Evolutionary conservation across 441 rosid genomes (phyloP), one percentile per base, ranked within the genome.

Genomic region (Populus hybrid): DNA sequence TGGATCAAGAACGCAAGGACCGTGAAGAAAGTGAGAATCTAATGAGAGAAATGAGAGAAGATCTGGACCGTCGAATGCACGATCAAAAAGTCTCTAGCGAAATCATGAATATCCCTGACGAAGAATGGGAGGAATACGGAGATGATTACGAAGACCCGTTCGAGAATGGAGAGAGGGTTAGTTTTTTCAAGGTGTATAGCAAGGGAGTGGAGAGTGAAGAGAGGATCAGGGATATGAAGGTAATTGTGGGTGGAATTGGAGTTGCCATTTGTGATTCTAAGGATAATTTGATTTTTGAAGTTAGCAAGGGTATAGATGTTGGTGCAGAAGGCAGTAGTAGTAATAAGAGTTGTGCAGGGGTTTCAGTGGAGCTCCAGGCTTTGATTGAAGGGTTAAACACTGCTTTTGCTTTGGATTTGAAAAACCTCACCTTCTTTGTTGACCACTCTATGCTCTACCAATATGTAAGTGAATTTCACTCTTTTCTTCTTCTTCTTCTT

Each of bases 1-100:
- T 82, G 69, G 85, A 84, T n/a, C 88, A 82, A 67, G 90, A 87
- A 76, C 69, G 84, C 67, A 75, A 69, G 21, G 96, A 94, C 72
- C 89, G 79, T 26, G 87, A 74, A 71, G 77, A 76, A 26, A 76
- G 81, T 30, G 81, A 76, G 26, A 63, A 69, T 32, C 91, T 85
- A 80, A 79, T 81, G 82, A 77, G 78, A 14, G 71, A 78, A 69
- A 73, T 79, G 16, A 86, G 71, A 74, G 84, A 86, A 57, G 91
- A 89, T 66, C 87, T 90, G 20, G 77, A 86, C 70, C 94, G 89
- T 75, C 79, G 88, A 73, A 78, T 91, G 34, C 91, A 91, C 72
- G 97, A 94, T 74, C 95, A 89, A 81, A 86, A 80, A 67, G 81
- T 94, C 35, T 90, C 91, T 26, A 69, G 77, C 20, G 91, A 90